A percentile compares a stretch with the other conserved stretches of the same genome.
phyloP scores from a whole-genome alignment of 1,284 basidiomycete genomes.

The Sanguinoderma infundibulare region DNA sequence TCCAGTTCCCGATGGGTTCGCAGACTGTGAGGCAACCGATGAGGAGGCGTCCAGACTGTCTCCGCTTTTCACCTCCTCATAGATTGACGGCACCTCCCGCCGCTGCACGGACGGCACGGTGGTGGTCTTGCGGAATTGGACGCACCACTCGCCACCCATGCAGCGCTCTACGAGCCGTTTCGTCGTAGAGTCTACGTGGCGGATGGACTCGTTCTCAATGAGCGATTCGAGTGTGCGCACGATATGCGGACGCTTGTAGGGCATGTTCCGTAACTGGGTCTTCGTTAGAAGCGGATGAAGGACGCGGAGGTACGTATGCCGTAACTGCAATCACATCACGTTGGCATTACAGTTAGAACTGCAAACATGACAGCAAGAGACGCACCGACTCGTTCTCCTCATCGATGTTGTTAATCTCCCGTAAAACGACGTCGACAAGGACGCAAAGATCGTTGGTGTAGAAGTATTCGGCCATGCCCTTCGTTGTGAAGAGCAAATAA shows the following conservation, averaged over 20 bases:
- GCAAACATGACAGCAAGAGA: constrained; percentile 46
- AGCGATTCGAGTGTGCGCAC: constrained; percentile 84
- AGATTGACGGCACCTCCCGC: constrained; percentile 30
- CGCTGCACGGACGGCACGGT: constrained; percentile 26
- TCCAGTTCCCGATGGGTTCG: constrained; percentile 6
- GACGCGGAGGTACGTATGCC: constrained; percentile 96
- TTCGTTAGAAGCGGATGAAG: constrained; percentile 94
- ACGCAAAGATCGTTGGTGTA: constrained; percentile 98
- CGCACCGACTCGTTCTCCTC: constrained; percentile 92
- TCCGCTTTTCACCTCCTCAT: constrained; percentile 28
- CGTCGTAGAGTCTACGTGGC: constrained; percentile 87
- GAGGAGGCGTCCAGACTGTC: constrained; percentile 47
- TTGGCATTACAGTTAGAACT: no score
- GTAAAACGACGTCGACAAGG: constrained; percentile 94
- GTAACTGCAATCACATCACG: constrained; percentile 66
- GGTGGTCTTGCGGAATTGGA: constrained; percentile 53
- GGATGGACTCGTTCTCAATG: constrained; percentile 74
- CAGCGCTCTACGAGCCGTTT: constrained; percentile 92
- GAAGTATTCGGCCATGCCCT: constrained; percentile 94
- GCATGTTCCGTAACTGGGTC: constrained; percentile 84
- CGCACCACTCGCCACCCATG: constrained; percentile 87
- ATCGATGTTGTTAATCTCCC: constrained; percentile 89
- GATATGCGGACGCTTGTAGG: constrained; percentile 94
- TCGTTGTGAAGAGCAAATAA: constrained; percentile 94
- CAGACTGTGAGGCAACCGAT: constrained; percentile 31